These are phyloP conservation scores for Elsinoe arachidis DNA, from an alignment of 2,329 filamentous ascomycete genomes.

Conservation along the genomic window DNA sequence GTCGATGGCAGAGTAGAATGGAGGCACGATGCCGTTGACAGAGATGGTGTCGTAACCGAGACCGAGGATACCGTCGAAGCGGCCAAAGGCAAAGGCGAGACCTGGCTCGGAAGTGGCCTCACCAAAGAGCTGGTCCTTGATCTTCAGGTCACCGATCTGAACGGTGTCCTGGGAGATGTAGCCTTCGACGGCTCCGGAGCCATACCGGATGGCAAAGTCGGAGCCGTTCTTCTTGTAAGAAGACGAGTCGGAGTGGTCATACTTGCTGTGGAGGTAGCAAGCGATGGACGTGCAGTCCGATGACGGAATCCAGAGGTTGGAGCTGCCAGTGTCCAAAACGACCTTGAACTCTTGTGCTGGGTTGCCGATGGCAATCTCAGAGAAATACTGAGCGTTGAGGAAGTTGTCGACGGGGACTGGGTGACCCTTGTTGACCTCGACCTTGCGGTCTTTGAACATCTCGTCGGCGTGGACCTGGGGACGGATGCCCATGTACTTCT, in stretches of 20 bases:
- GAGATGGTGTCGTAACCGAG: conserved; percentile 92
- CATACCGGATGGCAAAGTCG: conserved; percentile 87
- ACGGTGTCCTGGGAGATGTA: conserved; percentile 87
- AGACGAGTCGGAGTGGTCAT: conserved; percentile 81
- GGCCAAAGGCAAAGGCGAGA: conserved; percentile 92
- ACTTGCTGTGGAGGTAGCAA: conserved; percentile 95
- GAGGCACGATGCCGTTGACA: conserved; percentile 90
- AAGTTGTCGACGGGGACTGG: conserved; percentile 92
- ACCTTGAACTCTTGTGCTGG: conserved; percentile 97
- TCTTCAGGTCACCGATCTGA: conserved; percentile 76
- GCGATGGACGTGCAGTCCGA: conserved; percentile 86
- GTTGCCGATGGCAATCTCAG: conserved; percentile 85
- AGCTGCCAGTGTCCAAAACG: conserved; percentile 94
- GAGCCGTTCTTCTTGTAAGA: conserved; percentile 92
- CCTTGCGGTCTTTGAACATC: conserved; percentile 68
- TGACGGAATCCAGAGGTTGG: conserved; percentile 97
- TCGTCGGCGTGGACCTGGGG: conserved; percentile 61
- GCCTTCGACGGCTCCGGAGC: conserved; percentile 86
- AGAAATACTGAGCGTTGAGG: conserved; percentile 98
- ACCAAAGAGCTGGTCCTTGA: conserved; percentile 88
- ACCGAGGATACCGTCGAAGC: conserved; percentile 94
- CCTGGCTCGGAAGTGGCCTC: conserved; percentile 95
- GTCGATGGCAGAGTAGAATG: conserved; percentile 92
- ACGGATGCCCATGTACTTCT: conserved; percentile 91
- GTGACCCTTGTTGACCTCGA: conserved; percentile 60